Percentiles rank a stretch among this genome's conserved stretches.
phyloP scores from a whole-genome alignment of 2,329 filamentous ascomycete species.

The Diaporthe humulicola region DNA sequence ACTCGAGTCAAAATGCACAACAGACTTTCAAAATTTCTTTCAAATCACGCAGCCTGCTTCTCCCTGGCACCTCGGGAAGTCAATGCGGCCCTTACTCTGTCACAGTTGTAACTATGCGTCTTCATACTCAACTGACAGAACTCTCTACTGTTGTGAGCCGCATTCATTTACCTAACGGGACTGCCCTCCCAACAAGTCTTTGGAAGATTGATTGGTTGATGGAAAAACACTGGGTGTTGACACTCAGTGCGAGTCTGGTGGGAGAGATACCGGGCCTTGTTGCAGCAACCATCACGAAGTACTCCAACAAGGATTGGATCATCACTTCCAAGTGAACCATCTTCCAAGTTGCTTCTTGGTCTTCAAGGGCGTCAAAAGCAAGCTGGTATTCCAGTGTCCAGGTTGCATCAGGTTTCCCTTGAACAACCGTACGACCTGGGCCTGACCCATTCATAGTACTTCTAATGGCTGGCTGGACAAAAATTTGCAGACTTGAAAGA shows the following conservation, averaged over 20 bases:
- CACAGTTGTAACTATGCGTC: too few species aligned
- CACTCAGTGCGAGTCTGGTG: not conserved
- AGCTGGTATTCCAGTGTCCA: too few species aligned
- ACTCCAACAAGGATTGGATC: not conserved
- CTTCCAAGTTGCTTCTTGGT: not conserved
- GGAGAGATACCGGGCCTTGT: not conserved
- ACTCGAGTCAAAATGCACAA: too few species aligned
- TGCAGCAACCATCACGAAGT: not conserved
- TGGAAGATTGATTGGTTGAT: not conserved
- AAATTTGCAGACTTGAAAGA: not conserved
- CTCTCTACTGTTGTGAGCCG: not conserved
- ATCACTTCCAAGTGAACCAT: not conserved
- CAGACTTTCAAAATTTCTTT: too few species aligned
- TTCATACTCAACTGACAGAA: not conserved
- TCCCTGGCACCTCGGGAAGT: too few species aligned
- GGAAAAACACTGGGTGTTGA: not conserved
- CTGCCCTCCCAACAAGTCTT: not conserved
- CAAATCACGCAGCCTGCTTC: too few species aligned
- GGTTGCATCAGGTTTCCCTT: too few species aligned
- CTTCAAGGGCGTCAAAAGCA: too few species aligned
- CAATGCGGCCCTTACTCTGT: too few species aligned
- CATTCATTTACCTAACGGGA: not conserved
- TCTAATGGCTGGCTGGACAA: not conserved
- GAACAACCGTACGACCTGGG: accelerated
- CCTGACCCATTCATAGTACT: not conserved